Percentiles rank a stretch among this genome's conserved stretches.
Evolutionary conservation across 2,329 filamentous ascomycete genomes (phyloP).

Genomic region (Exserohilum turcica): DNA sequence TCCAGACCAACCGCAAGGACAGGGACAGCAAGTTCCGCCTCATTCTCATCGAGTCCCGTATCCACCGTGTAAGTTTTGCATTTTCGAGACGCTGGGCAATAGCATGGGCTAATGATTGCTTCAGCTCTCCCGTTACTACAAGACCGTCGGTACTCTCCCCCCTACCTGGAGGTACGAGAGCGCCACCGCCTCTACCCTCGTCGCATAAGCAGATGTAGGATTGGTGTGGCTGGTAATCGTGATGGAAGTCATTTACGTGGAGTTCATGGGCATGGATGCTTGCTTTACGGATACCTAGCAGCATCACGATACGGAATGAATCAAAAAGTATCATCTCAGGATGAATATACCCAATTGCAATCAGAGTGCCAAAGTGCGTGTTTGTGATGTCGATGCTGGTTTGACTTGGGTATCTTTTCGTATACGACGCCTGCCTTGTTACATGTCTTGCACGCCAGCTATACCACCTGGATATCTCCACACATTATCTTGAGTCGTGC

Average conservation of each 20-base stretch:
- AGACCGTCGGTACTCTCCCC: constrained; percentile 82
- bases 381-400: constrained; percentile 14
- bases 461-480: neutral
- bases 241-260: constrained; percentile 39
- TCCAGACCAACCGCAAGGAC: constrained; percentile 99
- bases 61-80: constrained; percentile 73
- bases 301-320: constrained; percentile 46
- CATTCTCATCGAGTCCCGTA: constrained; percentile 99
- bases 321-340: constrained; percentile 43
- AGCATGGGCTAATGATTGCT: neutral
- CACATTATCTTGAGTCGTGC: neutral
- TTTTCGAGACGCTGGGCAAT: neutral
- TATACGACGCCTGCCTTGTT: constrained; percentile 5
- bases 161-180: constrained; percentile 99
- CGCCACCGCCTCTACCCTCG: constrained; percentile 72
- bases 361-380: constrained; percentile 15
- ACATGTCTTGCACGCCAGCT: neutral
- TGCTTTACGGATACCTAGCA: constrained; percentile 43
- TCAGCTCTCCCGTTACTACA: constrained; percentile 96
- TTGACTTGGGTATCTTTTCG: constrained; percentile 27
- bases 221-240: constrained; percentile 27
- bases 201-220: constrained; percentile 49
- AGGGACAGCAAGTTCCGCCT: constrained; percentile 99
- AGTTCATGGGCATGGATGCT: constrained; percentile 46
- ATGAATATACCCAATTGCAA: constrained; percentile 26